Evolutionary conservation across 1,284 basidiomycete genomes (phyloP), one percentile per base, ranked within the genome.

Genomic region (Microbotryum lychnidis-dioicae): DNA sequence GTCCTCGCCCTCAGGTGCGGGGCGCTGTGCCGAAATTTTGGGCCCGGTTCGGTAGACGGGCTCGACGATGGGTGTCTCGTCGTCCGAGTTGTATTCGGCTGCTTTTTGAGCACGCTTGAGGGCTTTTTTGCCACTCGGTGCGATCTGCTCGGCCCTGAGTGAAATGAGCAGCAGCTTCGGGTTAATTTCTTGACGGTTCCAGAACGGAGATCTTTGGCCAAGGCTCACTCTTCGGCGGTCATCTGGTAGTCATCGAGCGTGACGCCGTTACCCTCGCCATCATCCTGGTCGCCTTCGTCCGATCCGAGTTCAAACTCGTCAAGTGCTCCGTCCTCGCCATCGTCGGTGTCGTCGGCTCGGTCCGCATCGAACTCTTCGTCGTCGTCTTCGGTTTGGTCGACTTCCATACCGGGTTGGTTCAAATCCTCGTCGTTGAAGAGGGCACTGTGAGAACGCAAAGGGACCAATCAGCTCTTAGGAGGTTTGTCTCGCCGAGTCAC

Each of bases 361-460:
- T 71, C 70, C 29, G 68, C 67, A 45, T 71, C 71, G 16, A 60
- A 64, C 64, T 61, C 65, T 60, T 64, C 66, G 23, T 76, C 77
- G 49, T 78, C 73, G 29, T 79, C 80, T 25, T 80, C 80, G 25
- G 76, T 77, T 48, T 78, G 74, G 53, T 75, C 73, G 48, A 72
- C 70, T 10, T 74, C 75, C 47, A 33, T 53, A 16, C 61, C 57
- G 29, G 72, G 71, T 50, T 63, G 70, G 27, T 69, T 56, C 42
- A 73, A 62, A 61, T 73, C 72, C 51, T 70, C 63, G n/a, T 70
- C 65, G 57, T 68, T 61, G 59, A 71, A 71, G 29, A 71, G 64
- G 14, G 70, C 69, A 12, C 70, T 71, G 60, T 16, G 23, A 25
- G 27, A 27, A 27, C 27, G 27, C 27, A 6, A 27, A 27, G 27